Conservation (phyloP, 805 yeast genomes). For the Ogataea saltuana region DNA sequence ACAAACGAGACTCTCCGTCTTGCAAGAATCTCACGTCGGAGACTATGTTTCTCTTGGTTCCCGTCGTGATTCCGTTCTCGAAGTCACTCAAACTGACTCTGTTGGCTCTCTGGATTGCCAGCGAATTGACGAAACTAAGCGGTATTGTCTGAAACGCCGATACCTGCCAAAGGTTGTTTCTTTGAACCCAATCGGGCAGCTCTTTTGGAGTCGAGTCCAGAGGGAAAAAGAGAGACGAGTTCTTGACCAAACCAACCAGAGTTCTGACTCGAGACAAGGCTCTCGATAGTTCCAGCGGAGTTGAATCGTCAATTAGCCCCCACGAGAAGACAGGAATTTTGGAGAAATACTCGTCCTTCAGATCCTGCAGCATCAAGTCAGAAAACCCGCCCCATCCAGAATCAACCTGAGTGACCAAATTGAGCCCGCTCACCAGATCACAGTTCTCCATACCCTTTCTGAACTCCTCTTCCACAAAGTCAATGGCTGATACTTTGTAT, state of each 20-base stretch:
- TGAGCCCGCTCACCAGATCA: slow-evolving; percentile 73
- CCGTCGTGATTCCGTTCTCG: slow-evolving; percentile 43
- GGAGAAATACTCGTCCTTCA: slow-evolving; percentile 71
- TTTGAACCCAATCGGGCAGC: slow-evolving; percentile 28
- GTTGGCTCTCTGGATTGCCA: slow-evolving; percentile 39
- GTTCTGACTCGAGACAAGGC: slow-evolving; percentile 46
- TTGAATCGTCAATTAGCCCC: slow-evolving; percentile 34
- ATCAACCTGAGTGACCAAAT: slow-evolving; percentile 68
- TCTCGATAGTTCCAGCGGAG: slow-evolving; percentile 11
- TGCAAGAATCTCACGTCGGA: slow-evolving; percentile 16
- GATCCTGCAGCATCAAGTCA: slow-evolving; percentile 45
- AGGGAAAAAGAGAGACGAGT: slow-evolving; percentile 60
- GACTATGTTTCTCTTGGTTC: slow-evolving; percentile 37
- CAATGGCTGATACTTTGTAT: slow-evolving; percentile 45
- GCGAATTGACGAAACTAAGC: slow-evolving; percentile 46
- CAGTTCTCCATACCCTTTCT: slow-evolving; percentile 70
- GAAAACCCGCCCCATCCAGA: slow-evolving; percentile 85
- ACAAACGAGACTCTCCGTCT: slow-evolving; percentile 3
- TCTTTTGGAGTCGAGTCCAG: slow-evolving; percentile 33
- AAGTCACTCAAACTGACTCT: slow-evolving; percentile 45
- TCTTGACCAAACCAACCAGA: slow-evolving; percentile 45
- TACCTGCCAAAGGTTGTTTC: slow-evolving; percentile 44
- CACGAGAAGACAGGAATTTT: slow-evolving; percentile 49
- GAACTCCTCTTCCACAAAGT: slow-evolving; percentile 58
- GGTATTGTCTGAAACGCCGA: slow-evolving; percentile 40